Base-by-base conservation (phyloP, 2,329 filamentous ascomycete genomes). In the Pleomassaria siparia region DNA sequence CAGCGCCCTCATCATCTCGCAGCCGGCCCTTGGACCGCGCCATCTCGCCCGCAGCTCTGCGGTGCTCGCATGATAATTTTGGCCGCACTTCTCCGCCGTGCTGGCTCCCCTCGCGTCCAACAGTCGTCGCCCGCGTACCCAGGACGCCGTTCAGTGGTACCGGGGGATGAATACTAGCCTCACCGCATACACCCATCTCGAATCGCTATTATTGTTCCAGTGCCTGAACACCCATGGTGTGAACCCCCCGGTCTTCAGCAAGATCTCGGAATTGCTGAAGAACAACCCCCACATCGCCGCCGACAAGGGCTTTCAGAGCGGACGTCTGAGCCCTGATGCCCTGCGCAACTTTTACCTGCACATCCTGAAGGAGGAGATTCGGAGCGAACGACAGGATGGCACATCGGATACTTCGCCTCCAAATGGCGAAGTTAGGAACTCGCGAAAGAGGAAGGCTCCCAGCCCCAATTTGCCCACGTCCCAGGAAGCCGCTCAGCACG, bases 191-290 rank as follows among this genome's bases (percentile, higher is more conserved):
- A 92, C 89, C 67, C 83, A 86, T 60, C 87, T 95, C 77, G 91
- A 95, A 80, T 88, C 86, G 66, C 80, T 95, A 53, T 82, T 94
- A 58, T 81, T 95, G 64, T 92, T 94, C 75, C 89, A 92, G 73
- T 86, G 86, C 51, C 80, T 95, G 55, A 80, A 84, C 58, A 77
- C 78, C 58, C 80, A 88, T 71, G 87, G 87, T 65, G 76, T 84
- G 56, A 80, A 84, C 56, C 75, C 83, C 43, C 70, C 78, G 52
- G 83, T 81, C 67, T 94, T 95, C 74, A 74, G 75, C 62, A 80
- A 79, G 58, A 88, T 94, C 54, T 91, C 90, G 49, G 81, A 87
- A 55, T 74, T 86, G 50, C 81, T 97, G 54, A 86, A 81, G 71
- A 84, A 79, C 63, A 91, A 95, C 68, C 76, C 81, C 15, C 78